Evolutionary conservation across 2,329 filamentous ascomycete genomes (phyloP).

Genomic region (Hymenoscyphus fructigenus): DNA sequence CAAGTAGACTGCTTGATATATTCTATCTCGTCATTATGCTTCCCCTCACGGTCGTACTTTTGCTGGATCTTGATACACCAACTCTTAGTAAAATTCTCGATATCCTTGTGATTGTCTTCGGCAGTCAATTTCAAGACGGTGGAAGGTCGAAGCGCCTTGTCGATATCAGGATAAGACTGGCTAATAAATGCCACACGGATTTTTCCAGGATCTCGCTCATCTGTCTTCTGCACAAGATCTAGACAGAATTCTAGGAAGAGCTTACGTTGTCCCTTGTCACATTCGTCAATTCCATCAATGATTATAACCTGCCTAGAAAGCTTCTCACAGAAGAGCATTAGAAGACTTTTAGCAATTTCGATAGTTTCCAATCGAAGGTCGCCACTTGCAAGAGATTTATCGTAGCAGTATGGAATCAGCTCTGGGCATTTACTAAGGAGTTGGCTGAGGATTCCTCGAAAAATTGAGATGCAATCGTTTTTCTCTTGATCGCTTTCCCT

Average conservation of each 20-base stretch:
- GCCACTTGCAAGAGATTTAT: slow-evolving; percentile 36
- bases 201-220: slow-evolving; percentile 15
- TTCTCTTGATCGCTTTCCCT: slow-evolving; percentile 35
- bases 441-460: slow-evolving; percentile 39
- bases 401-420: slow-evolving; percentile 37
- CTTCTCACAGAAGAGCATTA: slow-evolving; percentile 31
- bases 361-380: slow-evolving; percentile 33
- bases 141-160: slow-evolving; percentile 30
- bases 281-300: slow-evolving; percentile 46
- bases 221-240: slow-evolving; percentile 14
- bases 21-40: slow-evolving; percentile 8
- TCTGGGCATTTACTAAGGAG: slow-evolving; percentile 33
- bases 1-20: slow-evolving; percentile 18
- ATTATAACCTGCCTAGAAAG: slow-evolving; percentile 34
- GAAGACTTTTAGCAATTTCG: slow-evolving; percentile 34
- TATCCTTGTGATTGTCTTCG: slow-evolving; percentile 35
- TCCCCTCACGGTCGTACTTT: slow-evolving; percentile 26
- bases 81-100: slow-evolving; percentile 31
- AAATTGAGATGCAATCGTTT: slow-evolving; percentile 37
- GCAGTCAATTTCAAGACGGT: slow-evolving; percentile 29
- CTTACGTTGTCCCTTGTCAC: slow-evolving; percentile 35
- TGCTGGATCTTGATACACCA: slow-evolving; percentile 28
- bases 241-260: slow-evolving; percentile 36
- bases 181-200: slow-evolving; percentile 39
- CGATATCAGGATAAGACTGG: slow-evolving; percentile 38